phyloP scores from a whole-genome alignment of 345 rosid species.

The Leavenworthia alabamica region DNA sequence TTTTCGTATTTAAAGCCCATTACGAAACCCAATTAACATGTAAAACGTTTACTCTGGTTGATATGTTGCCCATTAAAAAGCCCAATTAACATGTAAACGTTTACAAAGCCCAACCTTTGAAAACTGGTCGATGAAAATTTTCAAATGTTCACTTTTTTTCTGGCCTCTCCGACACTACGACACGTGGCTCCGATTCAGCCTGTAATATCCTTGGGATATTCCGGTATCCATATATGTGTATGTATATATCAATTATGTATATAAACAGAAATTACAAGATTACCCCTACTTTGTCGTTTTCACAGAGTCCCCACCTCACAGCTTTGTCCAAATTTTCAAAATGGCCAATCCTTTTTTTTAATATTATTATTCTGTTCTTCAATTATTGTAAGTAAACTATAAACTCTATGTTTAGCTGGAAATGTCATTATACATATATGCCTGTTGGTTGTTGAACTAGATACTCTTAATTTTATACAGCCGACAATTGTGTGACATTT shows the following conservation, averaged over 20 bases:
- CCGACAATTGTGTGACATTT: conserved; percentile 25
- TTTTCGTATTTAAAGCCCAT: no score
- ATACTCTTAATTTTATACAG: conserved; percentile 10
- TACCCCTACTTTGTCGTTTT: conserved; percentile 23
- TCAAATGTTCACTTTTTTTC: no score
- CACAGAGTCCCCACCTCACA: conserved; percentile 20
- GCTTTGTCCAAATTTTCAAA: conserved; percentile 27
- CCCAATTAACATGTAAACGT: neutral
- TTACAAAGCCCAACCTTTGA: no score
- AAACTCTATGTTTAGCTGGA: conserved; percentile 17
- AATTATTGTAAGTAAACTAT: neutral
- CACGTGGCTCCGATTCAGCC: conserved; percentile 20
- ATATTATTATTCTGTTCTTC: conserved; percentile 4
- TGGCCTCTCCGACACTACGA: no score
- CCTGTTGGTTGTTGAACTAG: conserved; percentile 33
- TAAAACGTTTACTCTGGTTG: no score
- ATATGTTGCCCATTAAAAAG: neutral
- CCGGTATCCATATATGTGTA: conserved; percentile 4
- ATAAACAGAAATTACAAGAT: no score
- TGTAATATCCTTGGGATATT: conserved; percentile 22
- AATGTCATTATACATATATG: conserved; percentile 23
- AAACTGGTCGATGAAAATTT: no score
- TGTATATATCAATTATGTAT: no score
- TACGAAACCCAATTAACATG: no score
- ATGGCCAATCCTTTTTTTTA: conserved; percentile 1